Evolutionary conservation across 176 grass and related monocot species (phyloP), one percentile per base, ranked within the genome.

Genomic region (Ensete glaucum): DNA sequence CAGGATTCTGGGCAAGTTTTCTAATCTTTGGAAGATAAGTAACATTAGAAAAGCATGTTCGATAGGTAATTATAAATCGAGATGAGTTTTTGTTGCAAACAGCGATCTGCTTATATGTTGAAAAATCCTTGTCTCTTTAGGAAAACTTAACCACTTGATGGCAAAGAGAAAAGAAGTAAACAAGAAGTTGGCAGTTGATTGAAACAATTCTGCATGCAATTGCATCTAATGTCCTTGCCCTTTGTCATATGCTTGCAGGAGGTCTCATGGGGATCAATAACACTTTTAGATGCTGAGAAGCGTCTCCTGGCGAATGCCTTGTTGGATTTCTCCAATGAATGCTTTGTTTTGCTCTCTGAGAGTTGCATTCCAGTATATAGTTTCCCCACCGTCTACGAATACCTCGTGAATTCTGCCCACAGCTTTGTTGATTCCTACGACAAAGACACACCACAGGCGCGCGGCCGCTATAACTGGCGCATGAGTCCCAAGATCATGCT

Each of bases 291-390:
- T 79, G 89, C 89, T 1, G 92, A 96, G 84, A 92, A 82, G 88
- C 82, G 92, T 48, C 77, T 96, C 52, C 77, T 96, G 0, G 92
- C 92, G 73, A 96, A 96, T 80, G 85, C 92, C 58, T 74, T 96
- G 59, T 84, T 96, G 0, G 92, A 92, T 76, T 85, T 96, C 86
- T 89, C 89, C 25, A 91, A 96, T 78, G 92, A 96, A 82, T 86
- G 92, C 11, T 96, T 96, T 73, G 80, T 96, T 9, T 86, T 96
- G 0, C 76, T 96, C n/a, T 96, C 92, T 0, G 92, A 96, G 80
- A 96, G 92, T 82, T 89, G 92, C 82, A 91, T 91, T 60, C 89
- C 86, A 9, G 75, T 96, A 55, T 90, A 87, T 77, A 89, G 86
- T 77, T 89, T 96, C 82, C 85, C 78, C 26, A 85, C 82, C 21